Evolutionary conservation across 2,329 filamentous ascomycete genomes (phyloP), one percentile per base, ranked within the genome.

Genomic region (Calonectria naviculata): DNA sequence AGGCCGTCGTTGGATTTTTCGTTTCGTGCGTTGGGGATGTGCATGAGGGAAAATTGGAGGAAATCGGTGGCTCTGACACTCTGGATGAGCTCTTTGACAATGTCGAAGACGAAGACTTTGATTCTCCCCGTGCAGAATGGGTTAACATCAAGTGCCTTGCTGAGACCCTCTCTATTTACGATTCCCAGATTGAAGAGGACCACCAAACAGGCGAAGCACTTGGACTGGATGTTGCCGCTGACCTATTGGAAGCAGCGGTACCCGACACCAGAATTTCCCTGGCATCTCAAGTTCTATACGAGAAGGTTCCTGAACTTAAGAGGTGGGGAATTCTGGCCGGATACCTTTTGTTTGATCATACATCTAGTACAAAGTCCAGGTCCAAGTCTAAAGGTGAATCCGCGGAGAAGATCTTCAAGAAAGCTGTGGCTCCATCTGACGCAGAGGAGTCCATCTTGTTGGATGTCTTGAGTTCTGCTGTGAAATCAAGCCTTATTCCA

Each of bases 291-390:
- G 93, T 92, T 0, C 88, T 98, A 5, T 97, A 94, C 78, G 94
- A 97, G 73, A 93, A 93, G 76, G 90, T 98, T 71, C 87, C 91
- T 0, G 94, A 97, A 77, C 89, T 98, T 34, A 90, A 91, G 75
- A 92, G 95, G 68, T 99, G 97, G 97, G 94, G 97, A 79, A 89
- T 93, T 5, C 84, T 99, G 68, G 93, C 95, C 29, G 95, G 95
- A 19, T 99, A 98, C 81, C 89, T 99, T 8, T 87, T 99, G 2
- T 97, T 94, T 80, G 97, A 99, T 78, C 95, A 98, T 82, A 97
- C 95, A 0, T 88, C 88, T 1, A 91, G 89, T 79, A 84, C 79
- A 80, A 90, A 81, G 67, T 84, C 88, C 17, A 89, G 84, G 73
- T 80, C 74, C 82, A 89, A 79, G 28, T 84, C 88, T 3, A 88